These are phyloP conservation scores for Cladorrhinum samala DNA, from an alignment of 495 filamentous ascomycete genomes.

Conservation along the genomic window DNA sequence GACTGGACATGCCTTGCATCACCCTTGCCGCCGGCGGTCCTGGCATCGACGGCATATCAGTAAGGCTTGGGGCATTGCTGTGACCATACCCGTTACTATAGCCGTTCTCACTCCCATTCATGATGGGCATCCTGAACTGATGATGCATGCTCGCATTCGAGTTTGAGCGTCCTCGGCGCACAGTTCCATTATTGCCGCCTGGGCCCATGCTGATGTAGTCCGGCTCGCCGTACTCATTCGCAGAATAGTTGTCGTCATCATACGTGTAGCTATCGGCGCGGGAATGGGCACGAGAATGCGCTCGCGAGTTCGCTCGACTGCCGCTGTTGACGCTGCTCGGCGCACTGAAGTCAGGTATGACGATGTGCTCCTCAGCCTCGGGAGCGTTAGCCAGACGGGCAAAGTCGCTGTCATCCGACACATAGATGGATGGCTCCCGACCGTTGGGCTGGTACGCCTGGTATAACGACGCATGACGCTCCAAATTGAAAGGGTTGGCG, in stretches of 20 bases:
- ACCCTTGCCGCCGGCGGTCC: conserved; percentile 43
- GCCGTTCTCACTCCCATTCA: conserved; percentile 4
- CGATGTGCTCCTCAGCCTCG: conserved; percentile 3
- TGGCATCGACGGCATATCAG: conserved; percentile 28
- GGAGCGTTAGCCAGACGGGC: conserved; percentile 19
- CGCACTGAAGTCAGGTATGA: conserved; percentile 8
- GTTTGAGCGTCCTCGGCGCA: conserved; percentile 6
- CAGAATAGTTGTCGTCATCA: conserved; percentile 26
- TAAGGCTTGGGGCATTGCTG: conserved; percentile 1
- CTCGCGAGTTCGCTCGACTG: conserved; percentile 4
- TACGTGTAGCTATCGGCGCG: conserved; percentile 28
- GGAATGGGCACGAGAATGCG: conserved; percentile 1
- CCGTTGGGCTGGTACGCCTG: conserved; percentile 25
- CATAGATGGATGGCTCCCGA: conserved; percentile 47
- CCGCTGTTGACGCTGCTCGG: conserved; percentile 3
- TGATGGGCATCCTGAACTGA: conserved; percentile 7
- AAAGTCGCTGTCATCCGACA: conserved; percentile 44
- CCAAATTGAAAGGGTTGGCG: conserved; percentile 48
- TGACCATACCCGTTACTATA: conserved; percentile 7
- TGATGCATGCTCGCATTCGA: conserved; percentile 14
- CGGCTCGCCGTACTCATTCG: conserved; percentile 24
- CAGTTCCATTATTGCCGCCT: neutral
- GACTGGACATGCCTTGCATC: conserved; percentile 45
- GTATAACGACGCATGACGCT: conserved; percentile 48
- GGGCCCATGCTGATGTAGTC: conserved; percentile 25